Evolutionary conservation across 768 basidiomycete species (phyloP).

Genomic region (Termitomyces sp.): DNA sequence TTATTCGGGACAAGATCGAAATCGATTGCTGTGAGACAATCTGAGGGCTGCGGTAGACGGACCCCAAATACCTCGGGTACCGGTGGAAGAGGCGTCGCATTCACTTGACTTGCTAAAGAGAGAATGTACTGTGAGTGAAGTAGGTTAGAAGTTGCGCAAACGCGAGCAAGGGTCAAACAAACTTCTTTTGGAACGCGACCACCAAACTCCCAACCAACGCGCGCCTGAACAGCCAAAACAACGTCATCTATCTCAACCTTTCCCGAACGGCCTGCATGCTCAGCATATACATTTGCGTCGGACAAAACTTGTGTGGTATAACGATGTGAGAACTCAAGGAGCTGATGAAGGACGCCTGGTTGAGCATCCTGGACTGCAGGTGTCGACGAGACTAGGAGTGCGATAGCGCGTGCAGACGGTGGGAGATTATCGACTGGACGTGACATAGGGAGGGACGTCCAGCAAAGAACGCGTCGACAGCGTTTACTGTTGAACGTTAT

Average conservation of each 20-base stretch:
- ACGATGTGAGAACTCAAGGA: slow-evolving; percentile 81
- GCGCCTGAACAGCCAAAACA: slow-evolving; percentile 75
- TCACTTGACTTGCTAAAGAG: slow-evolving; percentile 79
- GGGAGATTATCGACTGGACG: slow-evolving; percentile 64
- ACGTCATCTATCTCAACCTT: slow-evolving; percentile 84
- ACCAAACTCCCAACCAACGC: slow-evolving; percentile 91
- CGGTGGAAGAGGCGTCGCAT: slow-evolving; percentile 70
- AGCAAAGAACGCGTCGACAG: neutral
- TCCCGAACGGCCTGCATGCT: slow-evolving; percentile 73
- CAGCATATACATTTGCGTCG: slow-evolving; percentile 83
- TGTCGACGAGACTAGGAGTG: slow-evolving; percentile 75
- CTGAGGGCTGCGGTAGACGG: slow-evolving; percentile 62
- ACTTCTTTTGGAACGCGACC: slow-evolving; percentile 89
- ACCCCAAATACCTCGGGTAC: slow-evolving; percentile 90
- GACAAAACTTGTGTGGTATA: slow-evolving; percentile 80
- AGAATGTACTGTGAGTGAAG: slow-evolving; percentile 53
- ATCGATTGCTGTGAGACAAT: slow-evolving; percentile 75
- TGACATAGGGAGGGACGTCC: slow-evolving; percentile 25
- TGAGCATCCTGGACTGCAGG: slow-evolving; percentile 84
- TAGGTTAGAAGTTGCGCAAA: neutral
- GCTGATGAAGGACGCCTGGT: slow-evolving; percentile 79
- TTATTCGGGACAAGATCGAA: slow-evolving; percentile 85
- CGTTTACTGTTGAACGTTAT: neutral
- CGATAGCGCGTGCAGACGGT: slow-evolving; percentile 81
- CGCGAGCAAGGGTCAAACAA: slow-evolving; percentile 12